Conservation (phyloP, 441 rosid genomes). For the Capsella rubella region DNA sequence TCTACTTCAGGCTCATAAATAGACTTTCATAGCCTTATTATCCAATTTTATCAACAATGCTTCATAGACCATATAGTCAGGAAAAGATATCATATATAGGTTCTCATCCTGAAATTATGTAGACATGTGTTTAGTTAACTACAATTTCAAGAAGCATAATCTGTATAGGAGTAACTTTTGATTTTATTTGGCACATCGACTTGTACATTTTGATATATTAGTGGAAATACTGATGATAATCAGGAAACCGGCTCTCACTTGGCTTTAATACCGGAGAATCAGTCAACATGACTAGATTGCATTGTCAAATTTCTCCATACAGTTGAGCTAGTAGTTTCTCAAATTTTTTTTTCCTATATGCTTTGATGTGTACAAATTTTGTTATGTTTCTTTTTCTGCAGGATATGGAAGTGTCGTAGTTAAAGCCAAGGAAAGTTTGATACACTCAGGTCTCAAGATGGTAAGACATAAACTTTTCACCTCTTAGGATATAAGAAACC, state of each 20-base stretch:
- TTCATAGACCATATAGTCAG: neutral
- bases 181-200: neutral
- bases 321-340: neutral
- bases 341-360: neutral
- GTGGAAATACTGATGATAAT: neutral
- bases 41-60: neutral
- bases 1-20: neutral
- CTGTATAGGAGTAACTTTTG: neutral
- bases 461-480: neutral
- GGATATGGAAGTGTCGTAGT: constrained; percentile 27
- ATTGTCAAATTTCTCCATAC: neutral
- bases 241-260: neutral
- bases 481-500: neutral
- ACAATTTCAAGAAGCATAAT: neutral
- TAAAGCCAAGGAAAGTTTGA: constrained; percentile 12
- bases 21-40: neutral
- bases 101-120: neutral
- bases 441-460: constrained; percentile 6
- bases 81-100: constrained; percentile 4
- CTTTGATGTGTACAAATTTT: neutral
- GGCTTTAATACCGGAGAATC: neutral
- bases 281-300: constrained; percentile 8
- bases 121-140: neutral
- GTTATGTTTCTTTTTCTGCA: neutral
- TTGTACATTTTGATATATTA: neutral